phyloP scores from a whole-genome alignment of 768 basidiomycete genomes.

The Cantharellus anzutake region DNA sequence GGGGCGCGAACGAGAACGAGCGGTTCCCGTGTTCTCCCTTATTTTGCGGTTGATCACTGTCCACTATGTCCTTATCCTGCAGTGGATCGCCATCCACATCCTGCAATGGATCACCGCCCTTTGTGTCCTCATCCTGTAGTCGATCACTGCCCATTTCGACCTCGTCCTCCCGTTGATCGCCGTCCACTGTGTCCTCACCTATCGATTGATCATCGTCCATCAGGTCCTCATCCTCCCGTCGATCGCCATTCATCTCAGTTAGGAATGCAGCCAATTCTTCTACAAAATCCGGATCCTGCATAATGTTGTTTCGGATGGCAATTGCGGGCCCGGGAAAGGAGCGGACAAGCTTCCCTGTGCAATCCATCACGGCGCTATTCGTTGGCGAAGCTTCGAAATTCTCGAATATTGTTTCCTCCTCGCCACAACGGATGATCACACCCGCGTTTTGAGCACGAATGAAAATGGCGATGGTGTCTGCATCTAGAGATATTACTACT shows the following conservation, averaged over 20 bases:
- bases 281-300: constrained; percentile 13
- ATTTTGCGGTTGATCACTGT: no score
- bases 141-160: no score
- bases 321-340: constrained; percentile 3
- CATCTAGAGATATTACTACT: no score
- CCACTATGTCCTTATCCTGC: no score
- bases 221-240: constrained; percentile 17
- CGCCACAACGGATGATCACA: constrained; percentile 15
- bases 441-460: constrained; percentile 31
- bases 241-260: constrained; percentile 18
- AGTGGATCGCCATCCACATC: no score
- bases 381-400: constrained; percentile 28
- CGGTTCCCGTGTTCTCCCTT: no score
- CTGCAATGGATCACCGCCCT: no score
- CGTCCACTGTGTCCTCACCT: constrained; percentile 6
- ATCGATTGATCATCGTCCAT: constrained; percentile 16
- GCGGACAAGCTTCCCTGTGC: constrained; percentile 22
- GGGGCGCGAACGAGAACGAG: no score
- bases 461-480: constrained; percentile 10
- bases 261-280: constrained; percentile 23
- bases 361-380: constrained; percentile 19
- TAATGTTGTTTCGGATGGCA: constrained; percentile 1
- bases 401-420: constrained; percentile 19
- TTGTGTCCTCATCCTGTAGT: no score
- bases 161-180: no score